These are phyloP conservation scores for Sindora glabra DNA, from an alignment of 306 rosid species.

Conservation along the genomic window DNA sequence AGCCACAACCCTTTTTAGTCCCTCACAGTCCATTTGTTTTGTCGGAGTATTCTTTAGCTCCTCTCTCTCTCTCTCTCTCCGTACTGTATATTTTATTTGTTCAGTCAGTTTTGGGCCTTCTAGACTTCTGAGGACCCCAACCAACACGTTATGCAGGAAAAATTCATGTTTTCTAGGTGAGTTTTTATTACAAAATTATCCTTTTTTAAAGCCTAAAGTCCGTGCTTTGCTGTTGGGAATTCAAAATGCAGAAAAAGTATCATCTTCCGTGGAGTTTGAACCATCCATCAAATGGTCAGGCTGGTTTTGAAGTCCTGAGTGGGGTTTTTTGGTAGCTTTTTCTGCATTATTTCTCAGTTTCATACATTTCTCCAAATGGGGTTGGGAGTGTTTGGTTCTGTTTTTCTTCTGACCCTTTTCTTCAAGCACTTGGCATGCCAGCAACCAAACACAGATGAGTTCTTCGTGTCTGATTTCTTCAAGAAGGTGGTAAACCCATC, in stretches of 20 bases:
- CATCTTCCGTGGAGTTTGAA: conserved; percentile 18
- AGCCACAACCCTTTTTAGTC: conserved; percentile 12
- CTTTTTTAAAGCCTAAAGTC: not conserved
- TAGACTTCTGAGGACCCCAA: not conserved
- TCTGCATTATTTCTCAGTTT: conserved; percentile 12
- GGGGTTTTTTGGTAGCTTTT: conserved; percentile 9
- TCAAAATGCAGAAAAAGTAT: conserved; percentile 20
- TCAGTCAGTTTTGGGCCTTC: not conserved
- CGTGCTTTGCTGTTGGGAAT: conserved; percentile 4
- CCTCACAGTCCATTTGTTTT: conserved; percentile 6
- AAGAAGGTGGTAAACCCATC: conserved; percentile 40
- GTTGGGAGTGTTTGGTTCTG: conserved; percentile 45
- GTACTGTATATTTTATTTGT: not conserved
- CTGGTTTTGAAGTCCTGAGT: conserved; percentile 25
- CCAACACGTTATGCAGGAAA: conserved; percentile 4
- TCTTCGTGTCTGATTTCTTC: conserved; percentile 60
- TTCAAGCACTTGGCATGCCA: conserved; percentile 64
- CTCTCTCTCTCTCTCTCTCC: not conserved
- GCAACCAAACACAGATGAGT: conserved; percentile 80
- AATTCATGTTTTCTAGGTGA: not conserved
- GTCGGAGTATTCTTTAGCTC: not conserved
- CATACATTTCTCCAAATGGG: conserved; percentile 48
- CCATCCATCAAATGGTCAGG: conserved; percentile 22
- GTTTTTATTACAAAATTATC: not conserved
- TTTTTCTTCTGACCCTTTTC: conserved; percentile 52